Percentiles rank a stretch among this genome's conserved stretches.
Evolutionary conservation across 345 rosid genomes (phyloP).

Genomic region (Nephelium lappaceum): DNA sequence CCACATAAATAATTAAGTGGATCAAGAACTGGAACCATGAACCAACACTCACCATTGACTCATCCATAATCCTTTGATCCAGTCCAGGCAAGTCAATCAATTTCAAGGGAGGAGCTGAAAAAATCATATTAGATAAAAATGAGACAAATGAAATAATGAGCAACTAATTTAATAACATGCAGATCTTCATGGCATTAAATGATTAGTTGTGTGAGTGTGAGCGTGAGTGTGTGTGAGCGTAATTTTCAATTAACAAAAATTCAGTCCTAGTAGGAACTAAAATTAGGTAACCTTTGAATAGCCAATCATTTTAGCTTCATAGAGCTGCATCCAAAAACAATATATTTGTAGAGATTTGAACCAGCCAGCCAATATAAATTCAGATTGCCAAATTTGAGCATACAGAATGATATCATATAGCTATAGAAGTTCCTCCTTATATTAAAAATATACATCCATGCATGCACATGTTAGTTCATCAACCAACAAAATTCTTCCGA

Average conservation of each 20-base stretch:
- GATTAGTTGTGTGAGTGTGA: not conserved
- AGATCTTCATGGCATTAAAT: not conserved
- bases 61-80: constrained; percentile 91
- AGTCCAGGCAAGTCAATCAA: constrained; percentile 93
- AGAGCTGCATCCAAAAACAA: constrained; percentile 1
- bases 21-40: constrained; percentile 16
- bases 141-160: constrained; percentile 6
- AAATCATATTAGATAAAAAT: not conserved
- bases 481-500: not conserved
- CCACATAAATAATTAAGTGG: not conserved
- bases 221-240: too few species aligned
- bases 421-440: not conserved
- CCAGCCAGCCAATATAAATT: constrained; percentile 3
- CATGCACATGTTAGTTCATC: not conserved
- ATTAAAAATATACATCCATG: not conserved
- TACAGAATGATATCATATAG: not conserved
- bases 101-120: constrained; percentile 90
- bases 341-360: not conserved
- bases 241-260: not conserved
- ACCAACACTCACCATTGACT: constrained; percentile 64
- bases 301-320: not conserved
- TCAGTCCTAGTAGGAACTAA: not conserved
- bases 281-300: not conserved
- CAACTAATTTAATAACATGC: not conserved
- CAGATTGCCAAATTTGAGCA: not conserved